Evolutionary conservation across 257 asterid genomes (phyloP).

Genomic region (Rauvolfia tetraphylla): DNA sequence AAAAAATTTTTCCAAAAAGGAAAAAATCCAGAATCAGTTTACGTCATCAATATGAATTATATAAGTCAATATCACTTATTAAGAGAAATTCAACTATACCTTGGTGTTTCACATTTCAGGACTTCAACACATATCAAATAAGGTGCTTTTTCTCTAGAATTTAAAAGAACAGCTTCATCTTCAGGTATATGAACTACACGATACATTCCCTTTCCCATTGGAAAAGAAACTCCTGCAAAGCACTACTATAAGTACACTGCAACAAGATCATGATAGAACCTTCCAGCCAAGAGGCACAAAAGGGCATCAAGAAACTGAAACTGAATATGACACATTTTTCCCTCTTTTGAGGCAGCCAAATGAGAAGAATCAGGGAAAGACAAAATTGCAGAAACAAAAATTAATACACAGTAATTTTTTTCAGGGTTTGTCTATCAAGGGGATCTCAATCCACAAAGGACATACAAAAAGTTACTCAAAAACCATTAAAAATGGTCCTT

Average conservation of each 20-base stretch:
- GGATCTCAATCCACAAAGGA: background rate
- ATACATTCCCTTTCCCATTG: constrained; percentile 91
- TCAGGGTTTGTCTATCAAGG: background rate
- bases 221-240: constrained; percentile 80
- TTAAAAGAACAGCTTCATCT: constrained; percentile 96
- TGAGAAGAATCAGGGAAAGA: background rate
- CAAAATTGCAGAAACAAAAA: background rate
- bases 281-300: background rate
- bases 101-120: constrained; percentile 74
- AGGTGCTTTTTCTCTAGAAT: constrained; percentile 99
- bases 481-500: background rate
- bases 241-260: constrained; percentile 14
- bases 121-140: constrained; percentile 94
- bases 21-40: constrained; percentile 19
- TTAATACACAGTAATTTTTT: background rate
- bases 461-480: background rate
- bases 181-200: constrained; percentile 97
- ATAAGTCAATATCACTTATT: constrained; percentile 6
- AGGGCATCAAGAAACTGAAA: background rate
- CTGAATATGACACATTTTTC: background rate
- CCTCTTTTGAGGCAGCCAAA: background rate
- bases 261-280: background rate
- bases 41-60: background rate
- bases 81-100: constrained; percentile 35
- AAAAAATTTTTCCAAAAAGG: no score